These are phyloP conservation scores for Mycena rosella DNA, from an alignment of 768 basidiomycete genomes.

Conservation along the genomic window DNA sequence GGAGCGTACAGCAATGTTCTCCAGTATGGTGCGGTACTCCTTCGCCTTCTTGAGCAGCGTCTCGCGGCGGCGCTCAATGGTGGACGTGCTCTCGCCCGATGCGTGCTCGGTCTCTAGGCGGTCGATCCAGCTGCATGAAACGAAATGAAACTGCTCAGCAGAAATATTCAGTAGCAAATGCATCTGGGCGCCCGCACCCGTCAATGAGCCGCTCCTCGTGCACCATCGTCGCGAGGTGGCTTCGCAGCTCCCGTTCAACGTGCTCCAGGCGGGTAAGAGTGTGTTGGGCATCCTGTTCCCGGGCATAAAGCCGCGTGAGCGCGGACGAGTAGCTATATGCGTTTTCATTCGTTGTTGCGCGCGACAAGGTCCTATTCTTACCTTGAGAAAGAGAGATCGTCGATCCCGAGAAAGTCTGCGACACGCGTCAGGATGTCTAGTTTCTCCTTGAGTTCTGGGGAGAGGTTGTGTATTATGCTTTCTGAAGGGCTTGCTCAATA, in stretches of 20 bases:
- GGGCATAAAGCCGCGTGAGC: constrained; percentile 49
- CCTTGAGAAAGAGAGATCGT: constrained; percentile 53
- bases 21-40: constrained; percentile 59
- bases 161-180: not conserved
- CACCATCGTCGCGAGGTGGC: constrained; percentile 47
- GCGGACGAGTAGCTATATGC: constrained; percentile 53
- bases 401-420: constrained; percentile 47
- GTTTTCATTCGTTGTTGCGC: not conserved
- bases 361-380: constrained; percentile 21
- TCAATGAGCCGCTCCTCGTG: constrained; percentile 54
- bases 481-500: constrained; percentile 6
- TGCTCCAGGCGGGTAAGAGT: constrained; percentile 49
- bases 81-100: constrained; percentile 43
- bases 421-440: constrained; percentile 45
- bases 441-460: constrained; percentile 31
- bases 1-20: constrained; percentile 45
- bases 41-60: constrained; percentile 59
- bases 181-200: constrained; percentile 46
- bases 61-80: constrained; percentile 56
- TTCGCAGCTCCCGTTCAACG: constrained; percentile 53
- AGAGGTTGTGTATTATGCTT: not conserved
- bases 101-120: constrained; percentile 42
- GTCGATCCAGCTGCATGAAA: constrained; percentile 51
- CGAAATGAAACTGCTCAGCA: constrained; percentile 36
- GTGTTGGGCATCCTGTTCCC: constrained; percentile 47